Conservation (phyloP, 2,329 filamentous ascomycete species). For the Trichoderma sp. region DNA sequence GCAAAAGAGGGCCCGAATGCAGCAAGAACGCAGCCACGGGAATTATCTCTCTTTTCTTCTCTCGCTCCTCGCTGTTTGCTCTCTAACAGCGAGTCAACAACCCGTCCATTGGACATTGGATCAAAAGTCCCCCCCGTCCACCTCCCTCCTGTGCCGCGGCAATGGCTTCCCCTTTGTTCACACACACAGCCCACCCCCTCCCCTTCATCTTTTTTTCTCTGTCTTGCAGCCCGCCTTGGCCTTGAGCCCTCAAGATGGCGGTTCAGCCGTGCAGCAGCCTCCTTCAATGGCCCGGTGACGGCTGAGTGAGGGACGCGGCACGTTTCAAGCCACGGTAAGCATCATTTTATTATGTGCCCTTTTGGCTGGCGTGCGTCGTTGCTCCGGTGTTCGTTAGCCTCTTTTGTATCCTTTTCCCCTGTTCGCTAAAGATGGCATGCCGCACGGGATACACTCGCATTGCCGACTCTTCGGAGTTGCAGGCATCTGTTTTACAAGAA, state of each 20-base stretch:
- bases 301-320: neutral
- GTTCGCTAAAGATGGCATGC: neutral
- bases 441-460: neutral
- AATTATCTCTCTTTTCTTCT: neutral
- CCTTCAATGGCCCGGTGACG: neutral
- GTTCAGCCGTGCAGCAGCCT: neutral
- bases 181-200: neutral
- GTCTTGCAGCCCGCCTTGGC: neutral
- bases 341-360: neutral
- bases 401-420: neutral
- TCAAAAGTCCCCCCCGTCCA: neutral
- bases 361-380: neutral
- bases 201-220: neutral
- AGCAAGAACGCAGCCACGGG: neutral
- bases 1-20: too few species aligned
- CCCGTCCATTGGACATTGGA: neutral
- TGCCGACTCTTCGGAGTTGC: neutral
- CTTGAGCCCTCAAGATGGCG: neutral
- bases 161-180: neutral
- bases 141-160: neutral
- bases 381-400: neutral
- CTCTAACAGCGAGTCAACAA: neutral
- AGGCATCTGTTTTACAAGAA: neutral
- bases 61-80: neutral
- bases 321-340: neutral